Conservation (phyloP, 148 eudicot species). For the Vaccinium darrowii region DNA sequence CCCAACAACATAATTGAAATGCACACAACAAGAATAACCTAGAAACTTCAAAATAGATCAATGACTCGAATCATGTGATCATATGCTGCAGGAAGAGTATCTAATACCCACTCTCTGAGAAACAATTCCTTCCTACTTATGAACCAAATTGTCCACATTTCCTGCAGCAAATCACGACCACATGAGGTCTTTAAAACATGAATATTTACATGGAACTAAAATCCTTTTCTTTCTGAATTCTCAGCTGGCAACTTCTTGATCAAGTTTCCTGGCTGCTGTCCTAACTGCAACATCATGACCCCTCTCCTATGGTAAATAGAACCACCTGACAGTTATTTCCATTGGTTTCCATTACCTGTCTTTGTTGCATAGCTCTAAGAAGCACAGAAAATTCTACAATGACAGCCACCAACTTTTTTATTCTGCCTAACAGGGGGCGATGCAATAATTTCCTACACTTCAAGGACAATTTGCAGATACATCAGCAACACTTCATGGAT, state of each 20-base stretch:
- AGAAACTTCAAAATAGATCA: conserved; percentile 1
- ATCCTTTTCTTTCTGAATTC: conserved; percentile 9
- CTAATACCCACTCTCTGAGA: background rate
- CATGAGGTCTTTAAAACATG: background rate
- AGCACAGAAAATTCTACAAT: background rate
- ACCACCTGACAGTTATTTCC: background rate
- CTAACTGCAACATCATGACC: background rate
- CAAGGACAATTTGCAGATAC: background rate
- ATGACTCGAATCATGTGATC: background rate
- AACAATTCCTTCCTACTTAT: background rate
- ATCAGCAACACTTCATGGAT: background rate
- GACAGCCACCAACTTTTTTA: background rate
- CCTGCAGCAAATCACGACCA: background rate
- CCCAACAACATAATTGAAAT: background rate
- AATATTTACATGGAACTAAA: background rate
- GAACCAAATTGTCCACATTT: background rate
- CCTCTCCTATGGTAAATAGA: background rate
- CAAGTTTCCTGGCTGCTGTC: background rate
- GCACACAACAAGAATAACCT: background rate
- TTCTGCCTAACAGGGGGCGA: background rate
- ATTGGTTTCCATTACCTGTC: background rate
- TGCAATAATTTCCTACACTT: background rate
- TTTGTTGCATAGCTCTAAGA: background rate
- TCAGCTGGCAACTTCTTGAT: background rate
- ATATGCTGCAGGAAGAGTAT: background rate